These are phyloP conservation scores for Kazachstania kunashirensis DNA, from an alignment of 805 yeast genomes.

Conservation along the genomic window DNA sequence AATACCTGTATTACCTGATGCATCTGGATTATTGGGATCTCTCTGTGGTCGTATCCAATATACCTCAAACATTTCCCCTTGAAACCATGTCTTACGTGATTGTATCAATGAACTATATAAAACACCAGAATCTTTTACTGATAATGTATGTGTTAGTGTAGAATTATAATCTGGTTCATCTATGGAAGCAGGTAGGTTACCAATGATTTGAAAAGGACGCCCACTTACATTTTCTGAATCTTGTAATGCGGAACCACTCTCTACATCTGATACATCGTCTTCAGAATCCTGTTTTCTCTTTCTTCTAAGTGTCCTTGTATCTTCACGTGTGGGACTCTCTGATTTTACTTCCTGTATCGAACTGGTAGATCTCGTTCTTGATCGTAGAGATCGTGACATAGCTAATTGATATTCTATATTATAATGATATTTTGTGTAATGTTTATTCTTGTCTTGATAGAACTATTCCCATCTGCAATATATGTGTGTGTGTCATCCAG, in stretches of 20 bases:
- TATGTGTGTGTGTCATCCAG: too few species aligned
- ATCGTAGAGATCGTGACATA: neutral
- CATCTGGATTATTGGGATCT: neutral
- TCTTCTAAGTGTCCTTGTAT: neutral
- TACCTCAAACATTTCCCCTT: constrained; percentile 59
- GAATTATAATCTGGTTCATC: constrained; percentile 46
- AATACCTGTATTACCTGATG: constrained; percentile 2
- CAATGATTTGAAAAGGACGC: constrained; percentile 55
- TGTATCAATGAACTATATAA: constrained; percentile 59
- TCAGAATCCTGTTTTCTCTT: constrained; percentile 1
- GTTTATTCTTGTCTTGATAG: too few species aligned
- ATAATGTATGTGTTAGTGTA: constrained; percentile 52
- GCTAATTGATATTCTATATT: too few species aligned
- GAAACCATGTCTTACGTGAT: constrained; percentile 60
- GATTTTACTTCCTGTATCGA: too few species aligned
- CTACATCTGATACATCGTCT: neutral
- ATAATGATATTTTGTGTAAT: too few species aligned
- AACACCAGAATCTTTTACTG: constrained; percentile 64
- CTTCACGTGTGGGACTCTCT: too few species aligned
- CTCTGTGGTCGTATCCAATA: constrained; percentile 63
- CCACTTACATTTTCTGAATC: constrained; percentile 12
- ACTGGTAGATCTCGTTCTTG: constrained; percentile 2
- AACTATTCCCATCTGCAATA: too few species aligned
- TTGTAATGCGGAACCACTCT: neutral
- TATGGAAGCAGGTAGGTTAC: constrained; percentile 58